Conservation (phyloP, 148 eudicot species). For the Nyssa sinensis region DNA sequence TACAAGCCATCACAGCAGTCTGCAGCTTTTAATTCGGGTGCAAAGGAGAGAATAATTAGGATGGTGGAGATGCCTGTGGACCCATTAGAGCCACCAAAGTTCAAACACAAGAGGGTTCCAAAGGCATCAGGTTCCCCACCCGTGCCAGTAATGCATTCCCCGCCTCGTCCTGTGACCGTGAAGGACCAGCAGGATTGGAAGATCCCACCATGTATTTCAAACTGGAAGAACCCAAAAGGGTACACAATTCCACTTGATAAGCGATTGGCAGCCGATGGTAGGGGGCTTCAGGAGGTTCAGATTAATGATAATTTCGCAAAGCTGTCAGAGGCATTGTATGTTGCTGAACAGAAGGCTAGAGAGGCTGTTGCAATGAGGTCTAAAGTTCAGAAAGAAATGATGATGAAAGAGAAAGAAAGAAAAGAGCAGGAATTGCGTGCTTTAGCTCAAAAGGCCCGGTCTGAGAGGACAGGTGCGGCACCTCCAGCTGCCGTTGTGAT, state of each 20-base stretch:
- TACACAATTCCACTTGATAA: conserved; percentile 85
- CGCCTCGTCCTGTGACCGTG: conserved; percentile 86
- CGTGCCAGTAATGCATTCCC: conserved; percentile 87
- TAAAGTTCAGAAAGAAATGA: conserved; percentile 73
- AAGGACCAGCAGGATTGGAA: conserved; percentile 95
- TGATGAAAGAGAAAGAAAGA: conserved; percentile 63
- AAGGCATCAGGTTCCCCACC: conserved; percentile 90
- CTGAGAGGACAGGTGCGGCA: conserved; percentile 67
- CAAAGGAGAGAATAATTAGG: conserved; percentile 77
- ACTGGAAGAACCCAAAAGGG: conserved; percentile 95
- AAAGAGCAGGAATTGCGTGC: conserved; percentile 67
- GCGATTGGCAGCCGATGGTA: conserved; percentile 89
- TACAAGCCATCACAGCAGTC: conserved; percentile 80
- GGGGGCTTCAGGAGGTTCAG: conserved; percentile 82
- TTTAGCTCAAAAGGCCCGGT: conserved; percentile 75
- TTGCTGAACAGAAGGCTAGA: conserved; percentile 81
- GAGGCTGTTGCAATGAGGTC: conserved; percentile 80
- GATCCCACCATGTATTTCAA: conserved; percentile 87
- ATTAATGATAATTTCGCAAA: conserved; percentile 78
- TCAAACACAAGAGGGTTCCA: conserved; percentile 89
- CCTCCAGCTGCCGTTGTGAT: conserved; percentile 41
- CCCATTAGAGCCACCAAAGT: conserved; percentile 87
- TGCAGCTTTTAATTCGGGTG: conserved; percentile 79
- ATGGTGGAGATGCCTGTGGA: conserved; percentile 93
- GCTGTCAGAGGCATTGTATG: conserved; percentile 74